Evolutionary conservation across 2,329 filamentous ascomycete genomes (phyloP).

Genomic region (Ascochyta pisi): DNA sequence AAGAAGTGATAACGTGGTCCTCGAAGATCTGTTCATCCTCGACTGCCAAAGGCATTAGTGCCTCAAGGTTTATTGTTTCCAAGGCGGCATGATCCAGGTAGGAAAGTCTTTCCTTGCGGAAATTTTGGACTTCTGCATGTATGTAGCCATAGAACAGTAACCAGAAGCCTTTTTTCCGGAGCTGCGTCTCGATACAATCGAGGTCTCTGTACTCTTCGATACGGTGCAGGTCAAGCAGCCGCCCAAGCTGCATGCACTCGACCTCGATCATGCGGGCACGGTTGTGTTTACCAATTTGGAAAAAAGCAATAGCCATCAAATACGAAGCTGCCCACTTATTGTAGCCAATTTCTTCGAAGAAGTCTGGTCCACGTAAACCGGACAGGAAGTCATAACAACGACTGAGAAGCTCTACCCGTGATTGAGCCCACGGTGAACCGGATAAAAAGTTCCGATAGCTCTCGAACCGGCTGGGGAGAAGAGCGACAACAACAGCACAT

Average conservation of each 20-base stretch:
- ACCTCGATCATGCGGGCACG: conserved; percentile 18
- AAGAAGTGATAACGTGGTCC: background rate
- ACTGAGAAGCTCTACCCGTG: no score
- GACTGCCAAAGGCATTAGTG: conserved; percentile 5
- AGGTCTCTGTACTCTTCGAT: conserved; percentile 3
- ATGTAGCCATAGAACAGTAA: conserved; percentile 10
- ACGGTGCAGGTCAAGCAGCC: conserved; percentile 8
- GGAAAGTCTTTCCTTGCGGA: conserved; percentile 12
- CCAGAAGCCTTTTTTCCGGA: conserved; percentile 13
- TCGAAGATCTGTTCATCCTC: background rate
- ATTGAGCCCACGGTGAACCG: no score
- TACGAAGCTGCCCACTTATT: conserved; percentile 16
- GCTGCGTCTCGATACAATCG: conserved; percentile 11
- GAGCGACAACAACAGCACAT: no score
- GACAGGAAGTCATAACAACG: no score
- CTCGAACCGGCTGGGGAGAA: no score
- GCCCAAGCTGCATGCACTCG: conserved; percentile 9
- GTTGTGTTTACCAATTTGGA: conserved; percentile 16
- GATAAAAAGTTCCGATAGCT: no score
- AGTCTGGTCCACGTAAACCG: conserved; percentile 4
- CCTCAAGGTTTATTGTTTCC: background rate
- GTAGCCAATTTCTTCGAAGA: conserved; percentile 8
- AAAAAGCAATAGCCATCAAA: conserved; percentile 15
- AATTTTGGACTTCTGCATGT: conserved; percentile 10
- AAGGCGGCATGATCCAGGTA: conserved; percentile 6